phyloP scores from a whole-genome alignment of 495 filamentous ascomycete species.

The Penicillium cataractarum region DNA sequence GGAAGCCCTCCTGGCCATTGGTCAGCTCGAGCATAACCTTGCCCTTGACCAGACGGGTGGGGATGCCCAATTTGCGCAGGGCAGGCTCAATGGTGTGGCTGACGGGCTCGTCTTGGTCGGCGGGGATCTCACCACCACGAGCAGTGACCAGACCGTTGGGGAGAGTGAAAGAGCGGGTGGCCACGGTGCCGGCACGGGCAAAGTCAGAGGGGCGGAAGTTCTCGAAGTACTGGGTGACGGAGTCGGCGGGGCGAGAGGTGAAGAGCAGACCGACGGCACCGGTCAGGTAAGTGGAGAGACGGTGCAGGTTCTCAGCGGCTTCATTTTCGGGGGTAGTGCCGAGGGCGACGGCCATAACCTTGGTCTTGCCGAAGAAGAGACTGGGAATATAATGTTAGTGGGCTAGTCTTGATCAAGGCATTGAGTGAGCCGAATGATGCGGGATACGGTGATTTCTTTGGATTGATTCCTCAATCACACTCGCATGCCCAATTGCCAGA shows the following conservation, averaged over 20 bases:
- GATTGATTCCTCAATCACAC: background rate
- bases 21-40: slow-evolving; percentile 80
- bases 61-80: slow-evolving; percentile 83
- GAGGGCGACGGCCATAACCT: slow-evolving; percentile 94
- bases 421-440: background rate
- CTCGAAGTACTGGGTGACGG: slow-evolving; percentile 70
- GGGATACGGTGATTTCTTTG: background rate
- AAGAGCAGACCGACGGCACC: slow-evolving; percentile 91
- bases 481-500: background rate
- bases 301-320: slow-evolving; percentile 71
- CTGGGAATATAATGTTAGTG: slow-evolving; percentile 44
- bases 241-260: slow-evolving; percentile 68
- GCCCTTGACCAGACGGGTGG: slow-evolving; percentile 84
- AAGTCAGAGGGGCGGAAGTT: slow-evolving; percentile 73
- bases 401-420: background rate
- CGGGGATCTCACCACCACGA: slow-evolving; percentile 74
- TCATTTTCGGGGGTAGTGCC: slow-evolving; percentile 74
- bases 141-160: slow-evolving; percentile 78
- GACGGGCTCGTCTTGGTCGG: slow-evolving; percentile 81
- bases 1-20: slow-evolving; percentile 66
- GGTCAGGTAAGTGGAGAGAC: slow-evolving; percentile 68
- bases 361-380: slow-evolving; percentile 97
- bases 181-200: slow-evolving; percentile 80
- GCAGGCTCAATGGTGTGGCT: slow-evolving; percentile 86
- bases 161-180: slow-evolving; percentile 73